phyloP scores from a whole-genome alignment of 1,284 basidiomycete species.

The Ganoderma sinense region DNA sequence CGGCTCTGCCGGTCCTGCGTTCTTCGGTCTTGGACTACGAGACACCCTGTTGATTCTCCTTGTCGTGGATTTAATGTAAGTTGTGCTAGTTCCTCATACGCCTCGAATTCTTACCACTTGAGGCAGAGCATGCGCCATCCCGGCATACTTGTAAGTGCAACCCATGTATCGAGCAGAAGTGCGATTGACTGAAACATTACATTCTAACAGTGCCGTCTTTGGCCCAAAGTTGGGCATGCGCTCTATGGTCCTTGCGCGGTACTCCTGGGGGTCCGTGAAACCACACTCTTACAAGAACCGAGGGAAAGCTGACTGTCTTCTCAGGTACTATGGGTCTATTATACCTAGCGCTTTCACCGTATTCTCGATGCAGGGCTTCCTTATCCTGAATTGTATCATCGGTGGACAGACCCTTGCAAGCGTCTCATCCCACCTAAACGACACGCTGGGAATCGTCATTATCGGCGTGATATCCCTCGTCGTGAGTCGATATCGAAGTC shows the following conservation, averaged over 20 bases:
- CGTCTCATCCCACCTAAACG: constrained; percentile 58
- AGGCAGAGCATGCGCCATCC: constrained; percentile 40
- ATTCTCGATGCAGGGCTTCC: constrained; percentile 70
- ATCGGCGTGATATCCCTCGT: constrained; percentile 74
- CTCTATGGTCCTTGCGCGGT: constrained; percentile 71
- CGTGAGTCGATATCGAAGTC: constrained; percentile 35
- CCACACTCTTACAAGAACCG: not conserved
- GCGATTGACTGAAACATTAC: not conserved
- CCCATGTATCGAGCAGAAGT: not conserved
- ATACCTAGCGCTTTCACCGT: constrained; percentile 74
- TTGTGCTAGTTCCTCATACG: constrained; percentile 30
- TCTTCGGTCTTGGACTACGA: constrained; percentile 62
- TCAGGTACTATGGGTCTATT: constrained; percentile 68
- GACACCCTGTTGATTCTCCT: constrained; percentile 59
- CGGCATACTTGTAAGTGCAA: constrained; percentile 62
- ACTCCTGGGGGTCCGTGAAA: constrained; percentile 54
- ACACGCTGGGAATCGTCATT: constrained; percentile 80
- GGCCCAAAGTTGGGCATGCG: constrained; percentile 70
- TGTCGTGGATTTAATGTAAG: constrained; percentile 61
- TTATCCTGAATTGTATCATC: constrained; percentile 78
- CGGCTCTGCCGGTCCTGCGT: constrained; percentile 65
- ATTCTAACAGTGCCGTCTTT: constrained; percentile 57
- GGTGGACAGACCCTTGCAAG: constrained; percentile 79
- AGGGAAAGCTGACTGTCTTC: not conserved
- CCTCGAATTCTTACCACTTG: not conserved